Percentiles rank a stretch among this genome's conserved stretches.
phyloP scores from a whole-genome alignment of 2,329 filamentous ascomycete genomes.

The Ceratocystis albifundus region DNA sequence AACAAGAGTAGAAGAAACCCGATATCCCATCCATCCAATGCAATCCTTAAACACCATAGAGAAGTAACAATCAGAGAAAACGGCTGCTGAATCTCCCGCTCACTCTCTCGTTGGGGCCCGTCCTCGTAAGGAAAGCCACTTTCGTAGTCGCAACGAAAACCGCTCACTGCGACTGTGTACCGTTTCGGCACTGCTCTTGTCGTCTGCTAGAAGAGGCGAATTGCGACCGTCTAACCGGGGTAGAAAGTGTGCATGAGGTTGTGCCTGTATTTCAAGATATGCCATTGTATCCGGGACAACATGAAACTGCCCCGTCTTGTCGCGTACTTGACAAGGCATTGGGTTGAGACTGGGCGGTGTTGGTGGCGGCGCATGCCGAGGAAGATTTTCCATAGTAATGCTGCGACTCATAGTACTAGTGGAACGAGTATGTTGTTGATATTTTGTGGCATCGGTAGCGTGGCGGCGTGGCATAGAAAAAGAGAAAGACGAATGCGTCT shows the following conservation, averaged over 20 bases:
- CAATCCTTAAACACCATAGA: background rate
- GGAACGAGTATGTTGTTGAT: conserved; percentile 5
- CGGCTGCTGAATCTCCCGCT: background rate
- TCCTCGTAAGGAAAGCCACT: conserved; percentile 10
- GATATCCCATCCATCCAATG: background rate
- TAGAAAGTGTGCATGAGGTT: background rate
- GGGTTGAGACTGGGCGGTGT: conserved; percentile 10
- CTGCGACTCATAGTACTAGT: conserved; percentile 17
- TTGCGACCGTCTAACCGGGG: background rate
- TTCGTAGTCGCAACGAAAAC: conserved; percentile 11
- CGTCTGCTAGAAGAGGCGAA: background rate
- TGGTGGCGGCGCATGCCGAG: conserved; percentile 9
- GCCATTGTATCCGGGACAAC: conserved; percentile 18
- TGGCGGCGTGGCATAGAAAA: conserved; percentile 10
- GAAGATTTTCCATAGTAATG: conserved; percentile 10
- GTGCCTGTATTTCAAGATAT: conserved; percentile 18
- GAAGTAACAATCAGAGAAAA: background rate
- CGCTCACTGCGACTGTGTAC: conserved; percentile 5
- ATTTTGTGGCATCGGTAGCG: background rate
- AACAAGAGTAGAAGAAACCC: background rate
- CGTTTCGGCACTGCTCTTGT: background rate
- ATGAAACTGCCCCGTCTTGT: conserved; percentile 18
- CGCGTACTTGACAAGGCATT: conserved; percentile 19
- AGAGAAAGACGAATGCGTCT: conserved; percentile 4
- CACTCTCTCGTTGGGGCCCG: background rate